Evolutionary conservation across 495 filamentous ascomycete genomes (phyloP).

Genomic region (Hyaloscypha finlandica): DNA sequence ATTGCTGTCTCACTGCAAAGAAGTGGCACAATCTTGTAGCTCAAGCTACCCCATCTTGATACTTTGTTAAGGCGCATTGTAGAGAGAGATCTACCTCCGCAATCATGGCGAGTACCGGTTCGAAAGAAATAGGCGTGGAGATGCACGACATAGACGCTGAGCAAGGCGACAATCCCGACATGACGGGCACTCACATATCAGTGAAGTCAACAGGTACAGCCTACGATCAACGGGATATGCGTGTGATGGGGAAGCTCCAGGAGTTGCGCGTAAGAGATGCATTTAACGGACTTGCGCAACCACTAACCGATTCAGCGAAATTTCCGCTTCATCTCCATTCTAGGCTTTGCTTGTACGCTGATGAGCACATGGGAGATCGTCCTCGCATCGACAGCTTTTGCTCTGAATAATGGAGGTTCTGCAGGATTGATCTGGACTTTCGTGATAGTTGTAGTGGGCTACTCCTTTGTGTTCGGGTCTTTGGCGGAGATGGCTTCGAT

Average conservation of each 20-base stretch:
- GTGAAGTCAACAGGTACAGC: background rate
- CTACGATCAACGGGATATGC: slow-evolving; percentile 11
- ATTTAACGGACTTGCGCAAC: background rate
- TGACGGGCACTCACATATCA: background rate
- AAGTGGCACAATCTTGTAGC: no score
- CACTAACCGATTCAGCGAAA: slow-evolving; percentile 28
- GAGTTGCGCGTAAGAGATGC: slow-evolving; percentile 4
- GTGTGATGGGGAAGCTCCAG: slow-evolving; percentile 5
- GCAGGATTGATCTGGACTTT: slow-evolving; percentile 52
- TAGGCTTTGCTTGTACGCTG: slow-evolving; percentile 46
- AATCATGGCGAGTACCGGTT: slow-evolving; percentile 4
- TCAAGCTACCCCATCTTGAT: no score
- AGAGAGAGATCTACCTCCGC: background rate
- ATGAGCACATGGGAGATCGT: slow-evolving; percentile 48
- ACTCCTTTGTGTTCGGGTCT: slow-evolving; percentile 42
- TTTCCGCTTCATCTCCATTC: slow-evolving; percentile 49
- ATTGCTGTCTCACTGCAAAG: no score
- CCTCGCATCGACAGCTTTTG: slow-evolving; percentile 19
- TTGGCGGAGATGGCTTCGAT: slow-evolving; percentile 42
- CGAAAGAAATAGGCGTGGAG: background rate
- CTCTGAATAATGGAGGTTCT: slow-evolving; percentile 36
- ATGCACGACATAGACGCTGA: background rate
- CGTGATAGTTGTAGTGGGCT: slow-evolving; percentile 49
- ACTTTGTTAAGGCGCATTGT: no score
- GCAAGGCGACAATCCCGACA: slow-evolving; percentile 5